phyloP scores from a whole-genome alignment of 1,284 basidiomycete genomes.

The Malassezia psittaci region DNA sequence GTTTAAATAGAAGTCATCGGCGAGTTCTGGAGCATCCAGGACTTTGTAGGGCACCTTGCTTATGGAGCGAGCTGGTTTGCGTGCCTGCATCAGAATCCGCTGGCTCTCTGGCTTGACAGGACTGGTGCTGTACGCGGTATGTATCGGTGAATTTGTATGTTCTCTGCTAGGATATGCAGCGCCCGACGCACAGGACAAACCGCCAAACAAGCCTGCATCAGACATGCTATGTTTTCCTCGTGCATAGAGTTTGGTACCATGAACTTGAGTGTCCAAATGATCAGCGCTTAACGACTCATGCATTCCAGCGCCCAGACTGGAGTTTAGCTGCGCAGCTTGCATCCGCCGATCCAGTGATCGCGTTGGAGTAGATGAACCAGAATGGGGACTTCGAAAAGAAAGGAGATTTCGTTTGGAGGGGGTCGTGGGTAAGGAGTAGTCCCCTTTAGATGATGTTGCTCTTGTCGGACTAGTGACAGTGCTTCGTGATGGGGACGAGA shows the following conservation, averaged over 20 bases:
- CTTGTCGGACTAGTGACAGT: slow-evolving; percentile 1
- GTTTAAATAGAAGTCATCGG: slow-evolving; percentile 94
- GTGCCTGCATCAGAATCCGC: slow-evolving; percentile 71
- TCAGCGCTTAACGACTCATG: slow-evolving; percentile 10
- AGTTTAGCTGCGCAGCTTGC: not conserved
- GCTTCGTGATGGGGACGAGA: slow-evolving; percentile 5
- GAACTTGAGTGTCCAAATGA: slow-evolving; percentile 13
- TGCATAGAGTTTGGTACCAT: not conserved
- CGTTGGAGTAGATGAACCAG: slow-evolving; percentile 27
- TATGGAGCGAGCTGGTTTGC: slow-evolving; percentile 68
- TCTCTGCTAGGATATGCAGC: slow-evolving; percentile 13
- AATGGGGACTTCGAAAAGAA: slow-evolving; percentile 45
- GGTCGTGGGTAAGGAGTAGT: slow-evolving; percentile 22
- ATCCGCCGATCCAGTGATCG: slow-evolving; percentile 16
- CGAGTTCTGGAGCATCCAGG: slow-evolving; percentile 85
- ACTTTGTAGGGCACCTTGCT: slow-evolving; percentile 96
- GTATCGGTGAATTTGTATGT: slow-evolving; percentile 54
- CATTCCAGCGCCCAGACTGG: not conserved
- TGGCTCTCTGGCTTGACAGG: slow-evolving; percentile 78
- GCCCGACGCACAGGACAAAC: slow-evolving; percentile 12
- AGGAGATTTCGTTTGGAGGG: slow-evolving; percentile 51
- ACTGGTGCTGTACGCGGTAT: slow-evolving; percentile 78
- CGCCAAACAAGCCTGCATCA: slow-evolving; percentile 27
- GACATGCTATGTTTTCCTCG: slow-evolving; percentile 5
- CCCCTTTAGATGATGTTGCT: not conserved